Percentiles rank a stretch among this genome's conserved stretches.
Evolutionary conservation across 371 early-diverging fungal species (phyloP).

Genomic region (Rhizopus delemar): DNA sequence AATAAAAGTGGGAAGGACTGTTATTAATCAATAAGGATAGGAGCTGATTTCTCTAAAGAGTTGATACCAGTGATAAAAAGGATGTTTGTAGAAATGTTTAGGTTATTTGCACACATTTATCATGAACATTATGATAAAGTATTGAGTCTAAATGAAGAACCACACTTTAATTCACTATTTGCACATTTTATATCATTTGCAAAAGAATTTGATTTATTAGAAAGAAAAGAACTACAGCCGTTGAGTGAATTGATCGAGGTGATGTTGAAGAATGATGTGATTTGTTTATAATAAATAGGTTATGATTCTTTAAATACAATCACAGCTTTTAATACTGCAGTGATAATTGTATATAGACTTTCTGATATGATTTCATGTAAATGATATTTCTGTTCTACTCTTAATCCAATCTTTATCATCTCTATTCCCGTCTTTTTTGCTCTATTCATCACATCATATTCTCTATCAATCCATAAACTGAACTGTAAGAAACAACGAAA

Average conservation of each 20-base stretch:
- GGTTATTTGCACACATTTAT: constrained; percentile 93
- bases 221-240: constrained; percentile 87
- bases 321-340: constrained; percentile 60
- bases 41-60: constrained; percentile 79
- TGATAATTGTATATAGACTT: constrained; percentile 52
- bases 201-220: constrained; percentile 90
- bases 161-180: constrained; percentile 92
- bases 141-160: constrained; percentile 79
- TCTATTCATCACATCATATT: constrained; percentile 53
- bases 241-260: constrained; percentile 75
- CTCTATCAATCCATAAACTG: constrained; percentile 51
- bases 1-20: neutral
- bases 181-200: constrained; percentile 93
- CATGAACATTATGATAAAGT: constrained; percentile 88
- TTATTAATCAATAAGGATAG: neutral
- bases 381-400: constrained; percentile 62
- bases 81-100: constrained; percentile 84
- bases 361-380: constrained; percentile 62
- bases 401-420: constrained; percentile 53
- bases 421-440: constrained; percentile 51
- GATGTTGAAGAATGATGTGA: constrained; percentile 22
- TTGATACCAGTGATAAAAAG: constrained; percentile 69
- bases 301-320: constrained; percentile 63
- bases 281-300: constrained; percentile 8
- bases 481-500: constrained; percentile 51